Conservation (phyloP, 2,329 filamentous ascomycete genomes). For the Pseudocercospora fijiensis region DNA sequence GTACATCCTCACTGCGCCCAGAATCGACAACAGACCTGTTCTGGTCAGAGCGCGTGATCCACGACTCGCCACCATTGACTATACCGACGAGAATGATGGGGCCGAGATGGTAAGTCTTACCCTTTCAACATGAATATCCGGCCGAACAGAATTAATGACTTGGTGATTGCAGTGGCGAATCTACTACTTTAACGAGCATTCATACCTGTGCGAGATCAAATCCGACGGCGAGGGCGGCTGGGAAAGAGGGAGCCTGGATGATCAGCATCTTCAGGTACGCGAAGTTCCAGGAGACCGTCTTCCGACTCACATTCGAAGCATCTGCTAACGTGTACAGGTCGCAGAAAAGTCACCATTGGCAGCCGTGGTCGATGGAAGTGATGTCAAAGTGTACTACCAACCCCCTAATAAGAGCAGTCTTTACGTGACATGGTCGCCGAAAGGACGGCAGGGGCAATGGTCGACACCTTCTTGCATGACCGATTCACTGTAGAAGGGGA, state of each 20-base stretch:
- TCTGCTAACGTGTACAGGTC: neutral
- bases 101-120: neutral
- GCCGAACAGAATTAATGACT: neutral
- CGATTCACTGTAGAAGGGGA: neutral
- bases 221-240: slow-evolving; percentile 3
- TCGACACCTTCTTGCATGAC: slow-evolving; percentile 1
- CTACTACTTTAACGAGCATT: slow-evolving; percentile 3
- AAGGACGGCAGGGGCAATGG: neutral
- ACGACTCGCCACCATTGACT: neutral
- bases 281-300: neutral
- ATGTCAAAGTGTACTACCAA: slow-evolving; percentile 9
- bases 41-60: neutral
- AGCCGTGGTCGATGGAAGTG: neutral
- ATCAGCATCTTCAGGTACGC: neutral
- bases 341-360: slow-evolving; percentile 2
- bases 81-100: neutral
- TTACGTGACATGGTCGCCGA: slow-evolving; percentile 5
- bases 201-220: slow-evolving; percentile 4
- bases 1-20: slow-evolving; percentile 1
- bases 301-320: neutral
- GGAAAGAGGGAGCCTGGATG: slow-evolving; percentile 3
- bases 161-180: neutral
- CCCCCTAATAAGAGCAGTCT: neutral
- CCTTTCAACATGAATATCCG: neutral
- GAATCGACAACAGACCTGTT: neutral